These are phyloP conservation scores for Sherardia arvensis DNA, from an alignment of 257 asterid species.

Conservation along the genomic window DNA sequence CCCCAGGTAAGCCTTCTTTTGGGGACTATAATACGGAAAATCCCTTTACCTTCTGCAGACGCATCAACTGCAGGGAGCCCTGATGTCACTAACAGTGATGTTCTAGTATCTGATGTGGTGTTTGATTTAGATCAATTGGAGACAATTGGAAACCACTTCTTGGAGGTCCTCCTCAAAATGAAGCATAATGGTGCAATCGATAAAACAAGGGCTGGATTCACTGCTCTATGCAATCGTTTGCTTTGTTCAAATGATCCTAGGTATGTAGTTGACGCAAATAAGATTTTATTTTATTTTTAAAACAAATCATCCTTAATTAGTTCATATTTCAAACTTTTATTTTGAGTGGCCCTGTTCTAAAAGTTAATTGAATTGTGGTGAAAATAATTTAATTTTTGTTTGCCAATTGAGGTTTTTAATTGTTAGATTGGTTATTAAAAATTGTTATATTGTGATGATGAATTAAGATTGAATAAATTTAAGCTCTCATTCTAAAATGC, in stretches of 20 bases:
- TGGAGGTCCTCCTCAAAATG: conserved; percentile 95
- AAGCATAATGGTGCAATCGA: conserved; percentile 97
- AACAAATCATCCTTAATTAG: background rate
- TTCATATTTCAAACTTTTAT: too few relatives aligned
- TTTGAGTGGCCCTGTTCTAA: too few relatives aligned
- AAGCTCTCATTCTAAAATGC: too few relatives aligned
- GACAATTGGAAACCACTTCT: conserved; percentile 84
- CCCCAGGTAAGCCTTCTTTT: conserved; percentile 91
- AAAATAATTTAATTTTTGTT: too few relatives aligned
- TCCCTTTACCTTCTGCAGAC: conserved; percentile 70
- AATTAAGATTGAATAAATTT: background rate
- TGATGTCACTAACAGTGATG: conserved; percentile 21
- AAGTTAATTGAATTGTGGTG: too few relatives aligned
- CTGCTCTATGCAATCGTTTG: conserved; percentile 94
- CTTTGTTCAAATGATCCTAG: conserved; percentile 91
- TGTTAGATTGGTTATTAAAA: too few relatives aligned
- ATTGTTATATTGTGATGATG: too few relatives aligned
- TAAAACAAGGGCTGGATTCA: conserved; percentile 98
- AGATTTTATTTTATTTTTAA: background rate
- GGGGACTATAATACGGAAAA: conserved; percentile 83
- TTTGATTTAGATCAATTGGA: conserved; percentile 80
- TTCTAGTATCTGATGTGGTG: conserved; percentile 38
- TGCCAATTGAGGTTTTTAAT: too few relatives aligned
- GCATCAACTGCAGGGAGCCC: conserved; percentile 28
- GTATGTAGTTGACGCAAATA: conserved; percentile 24